A percentile compares a stretch with the other conserved stretches of the same genome.
Evolutionary conservation across 208 protist species (phyloP).

Genomic region (Acanthamoeba lenticulata): DNA sequence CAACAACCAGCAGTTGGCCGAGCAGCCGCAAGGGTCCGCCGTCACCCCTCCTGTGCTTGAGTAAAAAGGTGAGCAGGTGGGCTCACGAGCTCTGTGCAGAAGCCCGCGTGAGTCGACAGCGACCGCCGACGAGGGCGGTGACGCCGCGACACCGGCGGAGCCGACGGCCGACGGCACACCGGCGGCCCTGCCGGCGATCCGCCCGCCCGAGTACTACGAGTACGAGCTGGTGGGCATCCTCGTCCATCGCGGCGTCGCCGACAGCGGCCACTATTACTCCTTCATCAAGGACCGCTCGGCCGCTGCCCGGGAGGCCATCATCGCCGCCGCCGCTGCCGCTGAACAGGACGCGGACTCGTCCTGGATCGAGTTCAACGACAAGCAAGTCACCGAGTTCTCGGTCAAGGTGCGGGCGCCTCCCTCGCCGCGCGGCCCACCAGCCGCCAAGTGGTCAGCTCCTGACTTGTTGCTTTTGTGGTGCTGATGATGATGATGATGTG

Average conservation of each 20-base stretch:
- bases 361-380: slow-evolving; percentile 84
- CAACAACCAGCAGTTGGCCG: neutral
- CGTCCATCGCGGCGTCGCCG: slow-evolving; percentile 82
- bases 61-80: no score
- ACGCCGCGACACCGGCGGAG: neutral
- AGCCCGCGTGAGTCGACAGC: no score
- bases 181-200: neutral
- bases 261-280: slow-evolving; percentile 87
- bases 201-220: slow-evolving; percentile 71
- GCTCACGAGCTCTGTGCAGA: no score
- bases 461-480: no score
- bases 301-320: neutral
- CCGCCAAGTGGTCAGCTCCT: no score
- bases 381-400: slow-evolving; percentile 61
- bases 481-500: no score
- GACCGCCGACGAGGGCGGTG: neutral
- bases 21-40: no score
- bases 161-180: neutral
- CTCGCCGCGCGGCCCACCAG: no score
- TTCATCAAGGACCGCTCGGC: slow-evolving; percentile 78
- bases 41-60: no score
- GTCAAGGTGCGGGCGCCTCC: neutral
- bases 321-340: no score
- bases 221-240: slow-evolving; percentile 86
- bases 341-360: no score